A percentile compares a stretch with the other conserved stretches of the same genome.
phyloP scores from a whole-genome alignment of 257 asterid genomes.

The Solanum medicagineum region DNA sequence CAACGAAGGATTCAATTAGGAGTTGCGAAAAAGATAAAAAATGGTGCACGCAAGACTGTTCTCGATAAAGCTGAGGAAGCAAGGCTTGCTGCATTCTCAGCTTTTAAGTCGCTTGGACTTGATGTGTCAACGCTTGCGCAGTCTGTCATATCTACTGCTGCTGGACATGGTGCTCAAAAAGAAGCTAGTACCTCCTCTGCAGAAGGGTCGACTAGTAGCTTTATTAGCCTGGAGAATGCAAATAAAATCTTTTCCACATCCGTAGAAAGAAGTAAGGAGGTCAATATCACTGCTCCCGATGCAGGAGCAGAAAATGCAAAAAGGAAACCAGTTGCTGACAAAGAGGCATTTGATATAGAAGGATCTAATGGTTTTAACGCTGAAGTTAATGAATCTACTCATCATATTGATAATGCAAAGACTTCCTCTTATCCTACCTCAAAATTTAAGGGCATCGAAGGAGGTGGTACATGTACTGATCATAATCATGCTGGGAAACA shows the following conservation, averaged over 20 bases:
- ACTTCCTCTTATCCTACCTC: conserved; percentile 17
- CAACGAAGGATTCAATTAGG: conserved; percentile 72
- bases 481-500: conserved; percentile 13
- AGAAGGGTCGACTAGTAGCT: conserved; percentile 61
- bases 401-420: conserved; percentile 12
- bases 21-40: conserved; percentile 85
- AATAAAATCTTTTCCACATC: conserved; percentile 10
- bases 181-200: conserved; percentile 44
- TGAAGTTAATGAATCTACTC: conserved; percentile 14
- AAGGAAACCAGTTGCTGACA: conserved; percentile 14
- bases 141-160: conserved; percentile 32
- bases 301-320: conserved; percentile 20
- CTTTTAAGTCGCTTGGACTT: conserved; percentile 86
- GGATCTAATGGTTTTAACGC: conserved; percentile 14
- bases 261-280: conserved; percentile 14
- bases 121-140: conserved; percentile 50
- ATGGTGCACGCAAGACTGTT: conserved; percentile 88
- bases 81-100: conserved; percentile 84
- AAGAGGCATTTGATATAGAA: conserved; percentile 20
- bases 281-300: conserved; percentile 6
- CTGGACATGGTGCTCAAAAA: conserved; percentile 28
- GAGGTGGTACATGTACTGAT: conserved; percentile 12
- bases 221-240: conserved; percentile 21
- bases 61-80: conserved; percentile 99
- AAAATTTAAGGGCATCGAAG: conserved; percentile 10